Conservation (phyloP, 352 stramenopile genomes). For the Phytophthora aleatoria region DNA sequence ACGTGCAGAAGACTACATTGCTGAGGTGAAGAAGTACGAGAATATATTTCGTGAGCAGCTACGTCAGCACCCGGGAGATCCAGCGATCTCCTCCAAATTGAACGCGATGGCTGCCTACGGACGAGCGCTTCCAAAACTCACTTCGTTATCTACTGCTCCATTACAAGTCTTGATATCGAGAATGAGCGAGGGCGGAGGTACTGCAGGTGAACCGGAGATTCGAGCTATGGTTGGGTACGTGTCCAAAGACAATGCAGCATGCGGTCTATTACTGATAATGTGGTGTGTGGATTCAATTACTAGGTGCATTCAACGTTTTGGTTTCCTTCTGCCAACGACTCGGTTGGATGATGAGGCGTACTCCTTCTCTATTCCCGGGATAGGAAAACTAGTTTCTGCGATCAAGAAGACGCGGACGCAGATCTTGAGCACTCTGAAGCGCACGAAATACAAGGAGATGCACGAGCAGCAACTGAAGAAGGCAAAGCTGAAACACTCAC, state of each 20-base stretch:
- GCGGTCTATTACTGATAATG: background rate
- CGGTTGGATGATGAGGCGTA: constrained; percentile 54
- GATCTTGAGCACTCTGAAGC: constrained; percentile 52
- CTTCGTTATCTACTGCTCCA: constrained; percentile 36
- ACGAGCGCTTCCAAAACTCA: constrained; percentile 35
- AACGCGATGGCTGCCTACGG: constrained; percentile 46
- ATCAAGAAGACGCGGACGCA: constrained; percentile 59
- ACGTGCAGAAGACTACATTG: constrained; percentile 34
- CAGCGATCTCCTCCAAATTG: constrained; percentile 35
- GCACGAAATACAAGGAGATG: constrained; percentile 67
- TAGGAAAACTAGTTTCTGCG: constrained; percentile 60
- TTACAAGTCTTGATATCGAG: constrained; percentile 35
- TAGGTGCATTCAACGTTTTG: constrained; percentile 53
- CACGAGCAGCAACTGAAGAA: constrained; percentile 68
- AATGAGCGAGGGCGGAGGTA: constrained; percentile 14
- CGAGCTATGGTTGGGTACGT: constrained; percentile 43
- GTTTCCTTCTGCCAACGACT: constrained; percentile 54
- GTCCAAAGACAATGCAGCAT: background rate
- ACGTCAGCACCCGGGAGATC: constrained; percentile 20
- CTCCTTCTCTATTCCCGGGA: constrained; percentile 55
- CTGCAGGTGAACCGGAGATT: constrained; percentile 14
- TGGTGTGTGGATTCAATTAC: background rate
- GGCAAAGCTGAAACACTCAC: constrained; percentile 56
- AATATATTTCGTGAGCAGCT: constrained; percentile 35
- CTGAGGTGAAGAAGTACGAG: constrained; percentile 46